Conservation (phyloP, 2,329 filamentous ascomycete genomes). For the Microsporum ferrugineum region DNA sequence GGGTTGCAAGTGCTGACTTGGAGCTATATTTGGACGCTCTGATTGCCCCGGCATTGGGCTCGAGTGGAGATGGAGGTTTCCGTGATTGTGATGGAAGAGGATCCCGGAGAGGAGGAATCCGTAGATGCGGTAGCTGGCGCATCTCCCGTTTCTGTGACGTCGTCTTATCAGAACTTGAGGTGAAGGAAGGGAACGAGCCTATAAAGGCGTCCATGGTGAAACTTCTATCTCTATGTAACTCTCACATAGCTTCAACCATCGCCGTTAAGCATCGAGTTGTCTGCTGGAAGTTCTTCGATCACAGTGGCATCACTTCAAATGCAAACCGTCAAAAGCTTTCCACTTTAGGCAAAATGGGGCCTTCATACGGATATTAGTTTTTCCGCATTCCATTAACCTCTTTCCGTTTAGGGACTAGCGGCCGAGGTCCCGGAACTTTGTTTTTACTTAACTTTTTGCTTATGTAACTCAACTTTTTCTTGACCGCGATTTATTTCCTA, state of each 20-base stretch:
- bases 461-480: not conserved
- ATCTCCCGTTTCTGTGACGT: constrained; percentile 30
- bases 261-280: not conserved
- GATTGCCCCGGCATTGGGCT: constrained; percentile 31
- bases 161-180: constrained; percentile 32
- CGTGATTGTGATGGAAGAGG: constrained; percentile 33
- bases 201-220: constrained; percentile 9
- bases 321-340: not conserved
- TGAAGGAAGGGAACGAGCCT: constrained; percentile 15
- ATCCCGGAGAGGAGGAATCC: constrained; percentile 39
- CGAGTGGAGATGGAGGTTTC: constrained; percentile 35
- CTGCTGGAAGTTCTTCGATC: not conserved
- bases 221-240: not conserved
- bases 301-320: not conserved
- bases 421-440: not conserved
- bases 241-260: not conserved
- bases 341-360: not conserved
- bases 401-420: not conserved
- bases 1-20: constrained; percentile 19
- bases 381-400: not conserved
- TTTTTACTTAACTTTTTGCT: not conserved
- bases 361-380: not conserved
- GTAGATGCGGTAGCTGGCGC: constrained; percentile 29
- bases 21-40: constrained; percentile 23
- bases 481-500: not conserved